Conservation (phyloP, 2,329 filamentous ascomycete genomes). For the Phoma sp. region DNA sequence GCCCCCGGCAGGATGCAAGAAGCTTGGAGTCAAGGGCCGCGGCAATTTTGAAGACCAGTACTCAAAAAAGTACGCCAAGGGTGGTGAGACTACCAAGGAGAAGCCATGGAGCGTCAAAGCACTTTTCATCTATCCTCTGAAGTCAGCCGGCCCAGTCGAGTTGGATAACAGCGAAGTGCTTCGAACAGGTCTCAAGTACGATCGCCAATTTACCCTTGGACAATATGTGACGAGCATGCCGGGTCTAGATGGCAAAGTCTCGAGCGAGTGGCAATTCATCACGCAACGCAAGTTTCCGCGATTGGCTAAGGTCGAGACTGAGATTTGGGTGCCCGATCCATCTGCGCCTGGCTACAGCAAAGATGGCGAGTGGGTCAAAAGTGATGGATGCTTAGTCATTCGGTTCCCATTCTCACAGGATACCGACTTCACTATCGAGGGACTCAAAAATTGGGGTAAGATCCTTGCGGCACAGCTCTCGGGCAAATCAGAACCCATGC, state of each 20-base stretch:
- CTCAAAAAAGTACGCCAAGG: constrained; percentile 55
- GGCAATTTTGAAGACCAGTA: constrained; percentile 65
- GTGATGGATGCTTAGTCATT: constrained; percentile 67
- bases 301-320: constrained; percentile 70
- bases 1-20: constrained; percentile 56
- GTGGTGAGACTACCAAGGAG: constrained; percentile 30
- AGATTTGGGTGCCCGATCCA: constrained; percentile 73
- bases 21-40: constrained; percentile 55
- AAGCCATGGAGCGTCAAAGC: constrained; percentile 63
- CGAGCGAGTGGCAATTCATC: constrained; percentile 69
- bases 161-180: constrained; percentile 68
- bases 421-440: constrained; percentile 39
- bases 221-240: constrained; percentile 58
- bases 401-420: constrained; percentile 64
- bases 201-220: constrained; percentile 83
- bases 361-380: constrained; percentile 57
- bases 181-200: constrained; percentile 73
- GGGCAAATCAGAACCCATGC: constrained; percentile 61
- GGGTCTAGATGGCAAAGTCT: constrained; percentile 51
- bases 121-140: constrained; percentile 81
- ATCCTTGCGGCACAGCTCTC: constrained; percentile 42
- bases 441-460: constrained; percentile 40
- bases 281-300: constrained; percentile 72
- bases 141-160: constrained; percentile 81
- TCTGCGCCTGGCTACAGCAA: constrained; percentile 58